These are phyloP conservation scores for Sanghuangporus baumii DNA, from an alignment of 1,284 basidiomycete species.

Conservation along the genomic window DNA sequence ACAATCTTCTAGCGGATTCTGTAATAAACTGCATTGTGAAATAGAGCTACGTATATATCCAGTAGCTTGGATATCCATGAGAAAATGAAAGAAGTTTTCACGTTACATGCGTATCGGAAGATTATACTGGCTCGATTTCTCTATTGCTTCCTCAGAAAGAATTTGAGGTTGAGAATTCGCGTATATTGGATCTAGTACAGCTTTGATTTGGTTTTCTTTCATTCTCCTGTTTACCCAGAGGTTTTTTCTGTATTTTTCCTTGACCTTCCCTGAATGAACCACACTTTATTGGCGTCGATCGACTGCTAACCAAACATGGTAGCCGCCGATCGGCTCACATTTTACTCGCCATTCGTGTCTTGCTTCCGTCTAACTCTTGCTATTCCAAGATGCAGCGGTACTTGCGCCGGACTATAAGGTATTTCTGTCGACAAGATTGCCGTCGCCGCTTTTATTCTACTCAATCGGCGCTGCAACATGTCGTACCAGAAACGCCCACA, in stretches of 20 bases:
- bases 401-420: constrained; percentile 4
- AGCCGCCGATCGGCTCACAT: not conserved
- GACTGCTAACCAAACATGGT: not conserved
- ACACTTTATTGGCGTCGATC: not conserved
- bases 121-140: too few relatives aligned
- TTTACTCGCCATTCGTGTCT: not conserved
- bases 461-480: constrained; percentile 1
- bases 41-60: not conserved
- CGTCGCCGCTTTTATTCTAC: constrained; percentile 10
- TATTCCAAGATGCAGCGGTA: constrained; percentile 7
- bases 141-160: too few relatives aligned
- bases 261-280: too few relatives aligned
- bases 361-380: not conserved
- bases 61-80: not conserved
- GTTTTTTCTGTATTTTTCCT: too few relatives aligned
- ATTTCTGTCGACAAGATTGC: constrained; percentile 11
- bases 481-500: not conserved
- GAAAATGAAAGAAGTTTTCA: not conserved
- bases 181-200: too few relatives aligned
- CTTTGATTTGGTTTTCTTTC: too few relatives aligned
- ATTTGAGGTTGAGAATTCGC: too few relatives aligned
- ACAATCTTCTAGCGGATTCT: not conserved
- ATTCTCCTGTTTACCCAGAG: too few relatives aligned
- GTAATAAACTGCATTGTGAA: not conserved
- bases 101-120: too few relatives aligned